Conservation (phyloP, 106 monocot genomes). For the Acorus gramineus region DNA sequence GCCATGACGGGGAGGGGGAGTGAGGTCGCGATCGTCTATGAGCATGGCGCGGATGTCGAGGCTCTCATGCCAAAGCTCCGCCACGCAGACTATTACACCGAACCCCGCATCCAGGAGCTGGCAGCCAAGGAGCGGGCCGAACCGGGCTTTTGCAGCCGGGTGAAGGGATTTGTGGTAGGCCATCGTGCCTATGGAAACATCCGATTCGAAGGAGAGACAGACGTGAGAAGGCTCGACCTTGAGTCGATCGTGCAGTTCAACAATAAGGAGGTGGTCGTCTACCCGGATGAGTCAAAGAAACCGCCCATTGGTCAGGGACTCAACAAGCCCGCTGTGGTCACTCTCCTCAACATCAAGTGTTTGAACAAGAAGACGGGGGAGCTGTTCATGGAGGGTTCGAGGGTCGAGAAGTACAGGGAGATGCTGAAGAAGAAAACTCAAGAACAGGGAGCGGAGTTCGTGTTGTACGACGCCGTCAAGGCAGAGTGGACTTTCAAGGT, state of each 20-base stretch:
- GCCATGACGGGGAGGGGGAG: conserved; percentile 16
- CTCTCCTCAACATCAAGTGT: conserved; percentile 78
- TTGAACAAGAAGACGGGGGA: conserved; percentile 72
- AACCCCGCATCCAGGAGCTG: conserved; percentile 64
- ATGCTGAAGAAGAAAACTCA: conserved; percentile 63
- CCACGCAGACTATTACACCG: conserved; percentile 63
- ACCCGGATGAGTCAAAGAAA: conserved; percentile 71
- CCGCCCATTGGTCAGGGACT: conserved; percentile 83
- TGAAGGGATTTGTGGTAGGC: conserved; percentile 79
- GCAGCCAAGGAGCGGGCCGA: conserved; percentile 73
- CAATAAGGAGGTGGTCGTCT: conserved; percentile 78
- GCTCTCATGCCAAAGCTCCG: conserved; percentile 64
- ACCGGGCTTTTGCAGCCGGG: conserved; percentile 61
- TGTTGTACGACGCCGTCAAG: conserved; percentile 56
- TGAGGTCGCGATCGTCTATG: conserved; percentile 41
- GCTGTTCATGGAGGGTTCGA: conserved; percentile 58
- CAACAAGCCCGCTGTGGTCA: conserved; percentile 87
- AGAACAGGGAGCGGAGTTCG: conserved; percentile 88
- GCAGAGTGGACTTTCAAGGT: conserved; percentile 95
- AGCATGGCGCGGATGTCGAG: conserved; percentile 53
- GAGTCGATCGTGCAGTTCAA: conserved; percentile 82
- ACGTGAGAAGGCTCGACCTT: conserved; percentile 74
- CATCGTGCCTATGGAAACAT: conserved; percentile 76
- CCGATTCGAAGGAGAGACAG: conserved; percentile 66
- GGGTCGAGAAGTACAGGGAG: conserved; percentile 63